Conservation (phyloP, 2,329 filamentous ascomycete species). For the Periconia digitata region DNA sequence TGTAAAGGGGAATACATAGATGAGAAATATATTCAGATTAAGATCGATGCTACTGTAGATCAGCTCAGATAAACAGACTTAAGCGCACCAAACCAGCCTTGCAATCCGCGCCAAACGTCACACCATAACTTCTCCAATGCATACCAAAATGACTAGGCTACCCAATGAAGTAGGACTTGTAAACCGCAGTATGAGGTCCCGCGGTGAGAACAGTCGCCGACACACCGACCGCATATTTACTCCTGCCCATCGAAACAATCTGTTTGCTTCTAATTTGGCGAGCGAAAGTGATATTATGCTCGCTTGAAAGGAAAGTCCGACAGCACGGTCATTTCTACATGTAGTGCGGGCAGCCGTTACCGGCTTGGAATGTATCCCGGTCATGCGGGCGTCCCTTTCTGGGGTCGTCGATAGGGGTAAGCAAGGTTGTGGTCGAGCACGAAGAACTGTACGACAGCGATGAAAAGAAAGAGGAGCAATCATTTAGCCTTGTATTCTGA, state of each 20-base stretch:
- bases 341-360: conserved; percentile 16
- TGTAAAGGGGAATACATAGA: too few relatives aligned
- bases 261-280: too few relatives aligned
- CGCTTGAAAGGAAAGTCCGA: conserved; percentile 13
- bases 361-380: neutral
- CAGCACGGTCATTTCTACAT: conserved; percentile 17
- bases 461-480: too few relatives aligned
- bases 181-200: too few relatives aligned
- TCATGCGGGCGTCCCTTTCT: neutral
- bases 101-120: neutral
- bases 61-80: neutral
- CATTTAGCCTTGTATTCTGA: too few relatives aligned
- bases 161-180: neutral
- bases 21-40: too few relatives aligned
- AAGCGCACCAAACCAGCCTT: neutral
- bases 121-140: neutral
- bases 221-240: conserved; percentile 4
- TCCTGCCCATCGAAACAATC: neutral
- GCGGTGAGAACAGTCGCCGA: conserved; percentile 15
- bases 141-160: neutral
- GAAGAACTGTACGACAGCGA: neutral
- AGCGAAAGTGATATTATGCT: too few relatives aligned
- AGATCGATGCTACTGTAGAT: too few relatives aligned
- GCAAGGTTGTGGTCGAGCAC: neutral
- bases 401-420: too few relatives aligned